Evolutionary conservation across 2,329 filamentous ascomycete species (phyloP), one percentile per base, ranked within the genome.

Genomic region (Colletotrichum chlorophyti): DNA sequence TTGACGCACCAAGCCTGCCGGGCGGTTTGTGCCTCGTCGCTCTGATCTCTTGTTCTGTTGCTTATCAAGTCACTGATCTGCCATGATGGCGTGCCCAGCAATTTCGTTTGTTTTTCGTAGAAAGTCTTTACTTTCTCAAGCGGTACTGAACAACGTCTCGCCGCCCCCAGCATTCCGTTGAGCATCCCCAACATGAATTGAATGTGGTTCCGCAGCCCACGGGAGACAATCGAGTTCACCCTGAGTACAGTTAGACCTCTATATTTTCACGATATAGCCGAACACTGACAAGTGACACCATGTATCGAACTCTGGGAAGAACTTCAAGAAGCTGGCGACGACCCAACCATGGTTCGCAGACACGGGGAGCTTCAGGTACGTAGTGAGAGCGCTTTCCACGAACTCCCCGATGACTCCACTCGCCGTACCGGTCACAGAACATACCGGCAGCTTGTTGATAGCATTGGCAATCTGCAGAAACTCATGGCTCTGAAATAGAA

Each of bases 291-390:
- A 32, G 5, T 45, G 15, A n/a, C 26, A 19, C 57, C 57, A 60
- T 3, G 11, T n/a, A 9, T 27, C 15, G 21, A 60, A 50, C 7
- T 45, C 31, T n/a, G 32, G 11, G 26, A 40, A 60, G 9, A 57
- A 38, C 11, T 45, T 55, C 11, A 50, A 10, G 6, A 60, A 29
- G 21, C 57, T 48, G 11, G 32, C 57, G 5, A 60, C 23, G 11
- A n/a, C 38, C 4, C 57, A 31, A 26, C 57, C 52, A 29, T 60
- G 57, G 21, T n/a, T 57, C 14, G 57, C 57, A 12, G 51, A 40
- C 3, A 60, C 11, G 2, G 51, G 38, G 6, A 19, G 8, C 14
- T 50, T 24, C 17, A 50, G 45, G 14, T 17, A 26, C 10, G 24
- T 34, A 10, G 23, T 19, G n/a, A 57, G 15, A 10, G 45, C 45